Percentiles rank a stretch among this genome's conserved stretches.
Conservation (phyloP, 306 rosid species). For the Amphicarpaea edgeworthii region DNA sequence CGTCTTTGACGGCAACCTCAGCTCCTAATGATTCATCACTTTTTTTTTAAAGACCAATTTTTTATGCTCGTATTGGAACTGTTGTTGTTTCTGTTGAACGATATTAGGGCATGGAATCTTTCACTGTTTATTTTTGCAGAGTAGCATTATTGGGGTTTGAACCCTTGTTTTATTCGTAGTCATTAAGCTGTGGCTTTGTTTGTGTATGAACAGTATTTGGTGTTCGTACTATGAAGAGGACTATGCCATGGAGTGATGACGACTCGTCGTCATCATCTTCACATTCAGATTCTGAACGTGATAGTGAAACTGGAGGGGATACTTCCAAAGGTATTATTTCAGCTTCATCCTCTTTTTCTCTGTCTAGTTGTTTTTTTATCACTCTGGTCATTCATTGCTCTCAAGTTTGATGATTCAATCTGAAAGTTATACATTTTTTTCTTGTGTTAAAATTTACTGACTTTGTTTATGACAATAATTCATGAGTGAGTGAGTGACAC, state of each 20-base stretch:
- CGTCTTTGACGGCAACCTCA: slow-evolving; percentile 9
- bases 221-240: slow-evolving; percentile 72
- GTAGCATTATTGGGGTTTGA: slow-evolving; percentile 34
- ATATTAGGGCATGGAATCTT: slow-evolving; percentile 24
- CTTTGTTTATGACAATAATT: background rate
- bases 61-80: background rate
- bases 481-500: slow-evolving; percentile 3
- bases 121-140: slow-evolving; percentile 34
- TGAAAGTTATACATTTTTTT: background rate
- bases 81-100: slow-evolving; percentile 19
- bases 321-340: slow-evolving; percentile 59
- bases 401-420: slow-evolving; percentile 13
- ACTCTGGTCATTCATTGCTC: slow-evolving; percentile 32
- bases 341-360: slow-evolving; percentile 3
- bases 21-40: slow-evolving; percentile 19
- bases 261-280: slow-evolving; percentile 56
- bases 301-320: slow-evolving; percentile 48
- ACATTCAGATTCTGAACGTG: slow-evolving; percentile 60
- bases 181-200: slow-evolving; percentile 21
- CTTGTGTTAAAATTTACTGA: background rate
- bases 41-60: background rate
- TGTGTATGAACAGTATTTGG: slow-evolving; percentile 21
- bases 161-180: slow-evolving; percentile 2
- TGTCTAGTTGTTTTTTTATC: background rate
- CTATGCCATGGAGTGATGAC: slow-evolving; percentile 78